Evolutionary conservation across 2,329 filamentous ascomycete genomes (phyloP).

Genomic region (Plenodomus tracheiphilus): DNA sequence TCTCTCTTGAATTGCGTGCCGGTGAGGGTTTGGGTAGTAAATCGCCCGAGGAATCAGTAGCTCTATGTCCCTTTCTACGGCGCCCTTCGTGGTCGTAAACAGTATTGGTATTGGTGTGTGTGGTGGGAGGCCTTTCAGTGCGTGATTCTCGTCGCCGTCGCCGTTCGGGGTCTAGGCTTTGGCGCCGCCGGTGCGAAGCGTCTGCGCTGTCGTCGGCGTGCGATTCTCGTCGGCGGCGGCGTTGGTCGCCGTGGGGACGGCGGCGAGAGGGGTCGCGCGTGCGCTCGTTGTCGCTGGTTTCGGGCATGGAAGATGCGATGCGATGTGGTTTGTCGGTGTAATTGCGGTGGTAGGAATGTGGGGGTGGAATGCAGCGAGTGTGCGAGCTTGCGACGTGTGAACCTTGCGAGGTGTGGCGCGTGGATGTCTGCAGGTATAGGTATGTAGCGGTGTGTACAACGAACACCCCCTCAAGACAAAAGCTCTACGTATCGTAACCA

Average conservation of each 20-base stretch:
- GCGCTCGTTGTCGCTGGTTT: slow-evolving; percentile 23
- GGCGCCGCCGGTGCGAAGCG: no score
- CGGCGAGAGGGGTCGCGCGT: slow-evolving; percentile 26
- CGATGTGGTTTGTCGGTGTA: not conserved
- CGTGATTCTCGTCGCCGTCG: slow-evolving; percentile 13
- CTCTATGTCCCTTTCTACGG: slow-evolving; percentile 40
- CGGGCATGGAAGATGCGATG: slow-evolving; percentile 10
- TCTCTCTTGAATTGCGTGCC: not conserved
- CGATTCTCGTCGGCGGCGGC: slow-evolving; percentile 34
- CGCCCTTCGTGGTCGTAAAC: slow-evolving; percentile 33
- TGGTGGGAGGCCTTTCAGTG: slow-evolving; percentile 20
- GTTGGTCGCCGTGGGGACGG: slow-evolving; percentile 30
- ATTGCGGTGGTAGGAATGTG: slow-evolving; percentile 8
- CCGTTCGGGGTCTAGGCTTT: slow-evolving; percentile 26
- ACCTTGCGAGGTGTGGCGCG: no score
- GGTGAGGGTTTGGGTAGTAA: slow-evolving; percentile 29
- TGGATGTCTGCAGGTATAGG: slow-evolving; percentile 6
- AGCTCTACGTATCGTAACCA: not conserved
- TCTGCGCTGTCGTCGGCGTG: slow-evolving; percentile 26
- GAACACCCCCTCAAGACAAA: not conserved
- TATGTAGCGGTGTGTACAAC: slow-evolving; percentile 34
- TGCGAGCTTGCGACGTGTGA: not conserved
- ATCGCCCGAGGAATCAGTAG: slow-evolving; percentile 46
- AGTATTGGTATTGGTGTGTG: no score
- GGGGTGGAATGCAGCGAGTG: slow-evolving; percentile 12